Percentiles rank a stretch among this genome's conserved stretches.
phyloP scores from a whole-genome alignment of 2,329 filamentous ascomycete genomes.

The Fusarium devonianum region DNA sequence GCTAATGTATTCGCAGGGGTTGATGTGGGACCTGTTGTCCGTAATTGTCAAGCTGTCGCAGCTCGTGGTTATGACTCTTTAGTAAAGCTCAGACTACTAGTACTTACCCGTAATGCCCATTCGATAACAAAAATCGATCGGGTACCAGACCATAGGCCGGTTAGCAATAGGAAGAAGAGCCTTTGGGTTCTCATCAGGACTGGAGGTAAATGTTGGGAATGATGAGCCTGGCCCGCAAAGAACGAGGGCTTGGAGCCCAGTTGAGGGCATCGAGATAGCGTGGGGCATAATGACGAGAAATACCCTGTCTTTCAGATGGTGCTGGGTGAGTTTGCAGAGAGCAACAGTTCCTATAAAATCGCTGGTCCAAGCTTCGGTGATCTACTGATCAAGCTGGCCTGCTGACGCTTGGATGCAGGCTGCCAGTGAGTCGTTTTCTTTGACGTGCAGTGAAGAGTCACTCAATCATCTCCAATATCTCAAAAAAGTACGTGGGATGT shows the following conservation, averaged over 20 bases:
- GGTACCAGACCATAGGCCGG: constrained; percentile 89
- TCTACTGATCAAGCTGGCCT: background rate
- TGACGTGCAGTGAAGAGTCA: constrained; percentile 40
- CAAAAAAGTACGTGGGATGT: constrained; percentile 38
- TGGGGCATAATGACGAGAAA: constrained; percentile 68
- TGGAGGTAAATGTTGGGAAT: constrained; percentile 82
- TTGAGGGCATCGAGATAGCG: constrained; percentile 74
- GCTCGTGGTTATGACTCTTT: constrained; percentile 3
- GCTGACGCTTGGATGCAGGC: constrained; percentile 8
- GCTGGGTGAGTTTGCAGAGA: background rate
- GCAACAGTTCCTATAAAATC: background rate
- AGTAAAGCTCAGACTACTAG: background rate
- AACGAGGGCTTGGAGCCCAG: constrained; percentile 83
- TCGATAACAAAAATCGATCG: constrained; percentile 83
- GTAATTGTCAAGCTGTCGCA: background rate
- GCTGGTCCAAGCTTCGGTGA: background rate
- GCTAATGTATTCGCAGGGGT: constrained; percentile 2
- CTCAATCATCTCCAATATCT: constrained; percentile 38
- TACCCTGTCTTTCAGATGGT: constrained; percentile 13
- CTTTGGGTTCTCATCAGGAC: constrained; percentile 81
- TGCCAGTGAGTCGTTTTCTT: constrained; percentile 32
- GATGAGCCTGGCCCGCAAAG: constrained; percentile 84
- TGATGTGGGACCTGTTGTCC: background rate
- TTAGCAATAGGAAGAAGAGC: constrained; percentile 84
- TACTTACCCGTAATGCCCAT: constrained; percentile 77